A percentile compares a stretch with the other conserved stretches of the same genome.
Conservation (phyloP, 768 basidiomycete species). For the Albatrellus ellisii region DNA sequence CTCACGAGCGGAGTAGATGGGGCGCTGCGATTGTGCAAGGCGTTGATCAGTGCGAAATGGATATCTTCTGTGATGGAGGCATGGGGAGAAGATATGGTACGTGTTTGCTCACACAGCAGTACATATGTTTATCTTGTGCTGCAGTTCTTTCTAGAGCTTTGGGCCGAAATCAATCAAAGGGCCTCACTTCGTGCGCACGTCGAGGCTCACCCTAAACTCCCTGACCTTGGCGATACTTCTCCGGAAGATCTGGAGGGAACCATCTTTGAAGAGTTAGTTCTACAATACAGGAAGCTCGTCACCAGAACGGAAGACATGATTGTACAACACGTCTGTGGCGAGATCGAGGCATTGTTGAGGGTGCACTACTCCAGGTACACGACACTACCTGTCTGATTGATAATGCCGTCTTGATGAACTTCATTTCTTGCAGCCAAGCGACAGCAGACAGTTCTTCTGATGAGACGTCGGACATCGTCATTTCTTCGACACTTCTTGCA, state of each 20-base stretch:
- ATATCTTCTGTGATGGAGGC: slow-evolving; percentile 51
- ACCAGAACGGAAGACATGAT: slow-evolving; percentile 81
- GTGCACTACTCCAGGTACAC: slow-evolving; percentile 49
- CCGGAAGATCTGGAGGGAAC: slow-evolving; percentile 39
- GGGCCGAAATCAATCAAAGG: slow-evolving; percentile 61
- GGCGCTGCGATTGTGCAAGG: slow-evolving; percentile 73
- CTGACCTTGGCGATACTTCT: slow-evolving; percentile 25
- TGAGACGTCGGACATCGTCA: slow-evolving; percentile 26
- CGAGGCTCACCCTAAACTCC: slow-evolving; percentile 35
- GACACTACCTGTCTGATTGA: too few species aligned
- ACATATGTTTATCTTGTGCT: background rate
- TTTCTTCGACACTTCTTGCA: slow-evolving; percentile 60
- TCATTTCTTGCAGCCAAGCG: slow-evolving; percentile 23
- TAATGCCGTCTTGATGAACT: too few species aligned
- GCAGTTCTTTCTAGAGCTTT: slow-evolving; percentile 89
- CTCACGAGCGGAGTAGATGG: slow-evolving; percentile 80
- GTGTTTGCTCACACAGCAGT: slow-evolving; percentile 16
- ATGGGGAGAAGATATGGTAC: slow-evolving; percentile 88
- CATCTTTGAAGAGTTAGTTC: slow-evolving; percentile 69
- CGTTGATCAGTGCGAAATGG: slow-evolving; percentile 69
- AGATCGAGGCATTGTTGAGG: slow-evolving; percentile 68
- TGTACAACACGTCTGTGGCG: slow-evolving; percentile 66
- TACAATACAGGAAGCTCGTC: slow-evolving; percentile 44
- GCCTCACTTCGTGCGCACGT: slow-evolving; percentile 43
- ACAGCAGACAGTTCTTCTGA: slow-evolving; percentile 11